phyloP scores from a whole-genome alignment of 345 rosid genomes.

The Gossypium stocksii region DNA sequence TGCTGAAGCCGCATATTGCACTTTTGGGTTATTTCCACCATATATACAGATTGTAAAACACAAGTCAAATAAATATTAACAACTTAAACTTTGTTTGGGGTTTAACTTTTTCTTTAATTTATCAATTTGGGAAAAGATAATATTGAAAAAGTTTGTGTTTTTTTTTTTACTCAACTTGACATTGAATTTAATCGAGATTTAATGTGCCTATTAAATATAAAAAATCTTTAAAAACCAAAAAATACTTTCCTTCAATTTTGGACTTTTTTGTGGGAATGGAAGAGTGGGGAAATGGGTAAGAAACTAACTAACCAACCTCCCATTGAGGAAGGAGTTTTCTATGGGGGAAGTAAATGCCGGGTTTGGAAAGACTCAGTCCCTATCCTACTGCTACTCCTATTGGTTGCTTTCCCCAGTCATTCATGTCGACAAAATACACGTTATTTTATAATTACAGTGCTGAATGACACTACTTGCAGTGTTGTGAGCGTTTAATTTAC shows the following conservation, averaged over 20 bases:
- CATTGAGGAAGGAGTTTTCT: slow-evolving; percentile 27
- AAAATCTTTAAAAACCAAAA: too few relatives aligned
- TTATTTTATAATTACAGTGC: neutral
- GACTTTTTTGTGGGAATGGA: slow-evolving; percentile 47
- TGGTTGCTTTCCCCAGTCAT: neutral
- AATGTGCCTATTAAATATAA: too few relatives aligned
- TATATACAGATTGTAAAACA: neutral
- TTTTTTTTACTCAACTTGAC: too few relatives aligned
- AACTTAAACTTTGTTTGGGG: slow-evolving; percentile 13
- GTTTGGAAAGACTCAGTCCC: slow-evolving; percentile 28
- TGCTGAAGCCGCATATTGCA: slow-evolving; percentile 16
- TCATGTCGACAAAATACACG: neutral
- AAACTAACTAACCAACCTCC: slow-evolving; percentile 16
- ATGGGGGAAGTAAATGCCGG: slow-evolving; percentile 38
- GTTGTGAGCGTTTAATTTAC: neutral
- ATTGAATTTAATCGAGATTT: too few relatives aligned
- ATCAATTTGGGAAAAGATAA: too few relatives aligned
- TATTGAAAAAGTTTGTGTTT: too few relatives aligned
- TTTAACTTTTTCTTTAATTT: neutral
- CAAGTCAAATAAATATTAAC: too few relatives aligned
- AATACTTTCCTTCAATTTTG: slow-evolving; percentile 29
- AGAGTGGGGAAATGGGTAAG: slow-evolving; percentile 32
- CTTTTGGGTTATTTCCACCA: neutral
- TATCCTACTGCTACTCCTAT: slow-evolving; percentile 15
- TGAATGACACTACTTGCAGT: neutral